Evolutionary conservation across 1,139 yeast genomes (phyloP), one percentile per base, ranked within the genome.

Genomic region (Candida albicans): DNA sequence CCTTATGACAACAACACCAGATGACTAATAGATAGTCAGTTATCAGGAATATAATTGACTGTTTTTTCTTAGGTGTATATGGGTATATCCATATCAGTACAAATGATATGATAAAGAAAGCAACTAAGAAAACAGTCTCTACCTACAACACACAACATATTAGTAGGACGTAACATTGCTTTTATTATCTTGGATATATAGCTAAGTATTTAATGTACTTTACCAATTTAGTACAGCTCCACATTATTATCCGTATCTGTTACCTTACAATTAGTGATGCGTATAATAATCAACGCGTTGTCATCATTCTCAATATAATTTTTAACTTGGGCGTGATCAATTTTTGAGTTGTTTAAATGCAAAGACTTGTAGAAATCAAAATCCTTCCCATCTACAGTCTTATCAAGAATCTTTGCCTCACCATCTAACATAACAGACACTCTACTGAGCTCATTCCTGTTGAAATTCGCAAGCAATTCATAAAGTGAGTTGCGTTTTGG

Each of bases 361-460:
- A 85, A 78, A 46, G 81, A 67, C 54, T 81, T 82, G 64, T 79
- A 89, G 47, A 73, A 70, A 52, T 74, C 77, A 44, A 70, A 70
- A 30, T 77, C 73, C 42, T 76, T 80, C 9, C 68, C 69, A 9
- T 59, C 55, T 8, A 66, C 64, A 7, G 62, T 48, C 9, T 49
- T 61, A 1, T 60, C 57, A n/a, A 88, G 68, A 3, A 85, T 73
- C 29, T 70, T 67, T 1, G 95, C 95, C 27, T 67, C 69, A 1
- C 97, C 98, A 41, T 77, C 73, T 34, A 91, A 67, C 56, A 95
- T 88, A 9, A 87, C 91, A 50, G 91, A 82, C 43, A 87, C 82
- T 49, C 89, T 80, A 44, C 88, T 80, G 48, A 88, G 60, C 59
- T 88, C 95, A 15, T 79, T 73, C 57, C 84, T 90, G 61, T 90